A percentile compares a stretch with the other conserved stretches of the same genome.
phyloP scores from a whole-genome alignment of 169 alveolate genomes.

The Eimeria tenella region DNA sequence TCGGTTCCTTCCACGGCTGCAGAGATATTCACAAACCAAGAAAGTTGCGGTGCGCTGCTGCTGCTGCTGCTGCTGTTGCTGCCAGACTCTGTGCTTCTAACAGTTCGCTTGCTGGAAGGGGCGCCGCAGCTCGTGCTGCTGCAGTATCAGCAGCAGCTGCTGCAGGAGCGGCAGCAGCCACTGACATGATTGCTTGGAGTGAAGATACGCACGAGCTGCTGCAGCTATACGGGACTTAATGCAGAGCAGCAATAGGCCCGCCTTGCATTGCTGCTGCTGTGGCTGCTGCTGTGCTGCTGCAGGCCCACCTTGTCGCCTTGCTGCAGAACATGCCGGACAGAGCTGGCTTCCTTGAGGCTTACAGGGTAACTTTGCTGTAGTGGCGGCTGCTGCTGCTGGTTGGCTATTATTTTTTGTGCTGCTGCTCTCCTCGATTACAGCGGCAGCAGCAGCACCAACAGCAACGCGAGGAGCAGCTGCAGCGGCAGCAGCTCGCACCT shows the following conservation, averaged over 20 bases:
- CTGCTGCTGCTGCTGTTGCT: slow-evolving; percentile 12
- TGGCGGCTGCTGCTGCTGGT: slow-evolving; percentile 11
- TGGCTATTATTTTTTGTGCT: background rate
- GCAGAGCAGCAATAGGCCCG: too few relatives aligned
- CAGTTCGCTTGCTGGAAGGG: background rate
- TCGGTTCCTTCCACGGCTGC: background rate
- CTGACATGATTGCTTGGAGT: background rate
- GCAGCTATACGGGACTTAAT: too few relatives aligned
- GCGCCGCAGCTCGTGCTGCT: background rate
- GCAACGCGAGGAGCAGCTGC: background rate
- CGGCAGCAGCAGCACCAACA: background rate
- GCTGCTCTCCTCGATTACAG: background rate
- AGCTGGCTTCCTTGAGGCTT: slow-evolving; percentile 21
- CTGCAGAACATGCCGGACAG: slow-evolving; percentile 39
- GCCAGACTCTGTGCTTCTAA: background rate
- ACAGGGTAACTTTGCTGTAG: slow-evolving; percentile 22
- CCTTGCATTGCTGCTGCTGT: background rate
- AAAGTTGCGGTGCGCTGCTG: slow-evolving; percentile 22
- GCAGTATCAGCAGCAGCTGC: background rate
- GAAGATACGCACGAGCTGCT: too few relatives aligned
- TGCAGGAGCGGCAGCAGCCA: background rate
- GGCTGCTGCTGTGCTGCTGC: slow-evolving; percentile 32
- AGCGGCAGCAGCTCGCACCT: background rate
- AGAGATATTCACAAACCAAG: background rate
- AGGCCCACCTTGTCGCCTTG: slow-evolving; percentile 39